Evolutionary conservation across 495 filamentous ascomycete genomes (phyloP).

Genomic region (Podospora fimiseda): DNA sequence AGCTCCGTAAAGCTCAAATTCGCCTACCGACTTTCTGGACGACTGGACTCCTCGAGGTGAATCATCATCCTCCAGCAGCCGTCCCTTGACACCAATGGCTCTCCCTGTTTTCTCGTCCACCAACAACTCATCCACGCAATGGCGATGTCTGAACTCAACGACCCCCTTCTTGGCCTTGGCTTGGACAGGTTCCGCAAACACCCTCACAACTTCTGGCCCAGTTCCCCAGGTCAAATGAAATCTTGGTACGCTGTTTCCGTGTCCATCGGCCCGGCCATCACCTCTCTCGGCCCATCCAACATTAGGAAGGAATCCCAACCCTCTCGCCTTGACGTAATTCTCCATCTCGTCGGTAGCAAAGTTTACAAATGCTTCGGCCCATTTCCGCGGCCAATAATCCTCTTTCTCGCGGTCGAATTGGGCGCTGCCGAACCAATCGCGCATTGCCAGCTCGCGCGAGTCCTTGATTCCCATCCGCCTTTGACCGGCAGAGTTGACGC

Average conservation of each 20-base stretch:
- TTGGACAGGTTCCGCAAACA: slow-evolving; percentile 43
- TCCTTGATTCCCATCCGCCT: slow-evolving; percentile 46
- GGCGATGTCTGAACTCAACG: slow-evolving; percentile 44
- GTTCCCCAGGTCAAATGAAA: slow-evolving; percentile 49
- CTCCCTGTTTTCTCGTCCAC: slow-evolving; percentile 39
- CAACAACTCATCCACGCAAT: slow-evolving; percentile 43
- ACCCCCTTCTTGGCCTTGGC: slow-evolving; percentile 39
- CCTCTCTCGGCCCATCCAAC: slow-evolving; percentile 50
- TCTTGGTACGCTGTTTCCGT: slow-evolving; percentile 47
- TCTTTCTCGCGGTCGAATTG: slow-evolving; percentile 42
- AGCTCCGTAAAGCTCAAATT: slow-evolving; percentile 40
- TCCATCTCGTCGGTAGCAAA: slow-evolving; percentile 47
- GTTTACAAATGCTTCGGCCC: slow-evolving; percentile 49
- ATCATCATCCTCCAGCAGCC: slow-evolving; percentile 38
- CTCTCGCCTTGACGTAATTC: slow-evolving; percentile 39
- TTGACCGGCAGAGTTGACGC: slow-evolving; percentile 43
- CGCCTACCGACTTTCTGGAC: slow-evolving; percentile 30
- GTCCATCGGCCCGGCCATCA: slow-evolving; percentile 40
- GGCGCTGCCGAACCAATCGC: slow-evolving; percentile 46
- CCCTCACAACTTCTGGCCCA: slow-evolving; percentile 45
- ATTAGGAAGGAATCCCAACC: slow-evolving; percentile 37
- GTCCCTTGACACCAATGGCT: slow-evolving; percentile 40
- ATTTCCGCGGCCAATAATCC: slow-evolving; percentile 44
- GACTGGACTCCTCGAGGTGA: slow-evolving; percentile 38
- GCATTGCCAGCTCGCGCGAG: slow-evolving; percentile 40